phyloP scores from a whole-genome alignment of 1,284 basidiomycete species.

The Ceratobasidium papillatum region DNA sequence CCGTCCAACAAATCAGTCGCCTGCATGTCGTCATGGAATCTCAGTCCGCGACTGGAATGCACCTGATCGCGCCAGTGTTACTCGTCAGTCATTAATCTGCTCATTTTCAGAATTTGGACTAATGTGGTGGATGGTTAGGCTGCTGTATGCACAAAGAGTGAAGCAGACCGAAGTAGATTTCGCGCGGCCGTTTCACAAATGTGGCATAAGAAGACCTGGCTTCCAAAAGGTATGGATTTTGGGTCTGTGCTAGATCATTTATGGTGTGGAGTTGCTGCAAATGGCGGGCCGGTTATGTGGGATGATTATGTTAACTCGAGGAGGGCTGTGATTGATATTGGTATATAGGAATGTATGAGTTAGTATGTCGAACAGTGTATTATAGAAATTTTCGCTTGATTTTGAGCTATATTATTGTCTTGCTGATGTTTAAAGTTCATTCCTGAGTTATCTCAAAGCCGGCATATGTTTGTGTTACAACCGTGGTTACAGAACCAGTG shows the following conservation, averaged over 20 bases:
- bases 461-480: too few species aligned
- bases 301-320: constrained; percentile 1
- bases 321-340: neutral
- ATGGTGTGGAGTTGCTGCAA: neutral
- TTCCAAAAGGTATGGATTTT: neutral
- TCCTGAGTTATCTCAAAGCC: too few species aligned
- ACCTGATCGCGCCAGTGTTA: neutral
- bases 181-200: neutral
- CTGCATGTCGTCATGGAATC: neutral
- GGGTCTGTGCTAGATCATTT: neutral
- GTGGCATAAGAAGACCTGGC: neutral
- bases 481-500: too few species aligned
- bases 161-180: neutral
- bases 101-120: neutral
- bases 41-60: neutral
- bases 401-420: too few species aligned
- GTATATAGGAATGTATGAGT: neutral
- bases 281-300: constrained; percentile 10
- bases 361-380: neutral
- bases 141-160: neutral
- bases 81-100: neutral
- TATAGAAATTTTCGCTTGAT: neutral
- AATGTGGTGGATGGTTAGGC: neutral
- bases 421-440: too few species aligned
- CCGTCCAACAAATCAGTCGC: neutral